These are phyloP conservation scores for Xylaria sp. DNA, from an alignment of 2,329 filamentous ascomycete genomes.

Conservation along the genomic window DNA sequence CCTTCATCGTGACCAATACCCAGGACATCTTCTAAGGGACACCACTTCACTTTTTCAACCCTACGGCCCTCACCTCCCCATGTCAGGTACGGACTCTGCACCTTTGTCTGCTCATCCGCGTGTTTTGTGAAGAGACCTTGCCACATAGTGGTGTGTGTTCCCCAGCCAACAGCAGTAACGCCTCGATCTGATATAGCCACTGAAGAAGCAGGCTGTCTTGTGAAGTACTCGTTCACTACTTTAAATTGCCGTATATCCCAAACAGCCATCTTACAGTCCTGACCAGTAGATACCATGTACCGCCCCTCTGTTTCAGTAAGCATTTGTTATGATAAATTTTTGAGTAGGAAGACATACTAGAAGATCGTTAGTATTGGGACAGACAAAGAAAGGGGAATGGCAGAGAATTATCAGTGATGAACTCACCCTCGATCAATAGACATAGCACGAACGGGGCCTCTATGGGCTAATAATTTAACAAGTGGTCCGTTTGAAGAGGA, in stretches of 20 bases:
- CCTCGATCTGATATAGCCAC: slow-evolving; percentile 90
- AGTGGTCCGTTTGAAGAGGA: slow-evolving; percentile 71
- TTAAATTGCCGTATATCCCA: slow-evolving; percentile 97
- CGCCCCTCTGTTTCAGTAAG: slow-evolving; percentile 69
- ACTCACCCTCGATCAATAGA: slow-evolving; percentile 76
- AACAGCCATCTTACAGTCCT: slow-evolving; percentile 55
- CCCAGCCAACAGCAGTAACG: slow-evolving; percentile 89
- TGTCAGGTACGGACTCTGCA: slow-evolving; percentile 89
- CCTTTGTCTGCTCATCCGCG: slow-evolving; percentile 76
- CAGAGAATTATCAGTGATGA: not conserved
- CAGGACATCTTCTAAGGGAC: slow-evolving; percentile 92
- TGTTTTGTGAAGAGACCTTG: slow-evolving; percentile 86
- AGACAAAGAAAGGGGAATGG: not conserved
- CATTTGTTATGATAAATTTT: slow-evolving; percentile 1
- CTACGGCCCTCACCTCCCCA: slow-evolving; percentile 89
- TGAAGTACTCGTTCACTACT: slow-evolving; percentile 90
- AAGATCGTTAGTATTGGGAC: slow-evolving; percentile 17
- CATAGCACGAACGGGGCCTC: slow-evolving; percentile 85
- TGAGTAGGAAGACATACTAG: slow-evolving; percentile 19
- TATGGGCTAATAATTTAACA: slow-evolving; percentile 90
- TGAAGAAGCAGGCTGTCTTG: slow-evolving; percentile 82
- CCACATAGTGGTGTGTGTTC: slow-evolving; percentile 90
- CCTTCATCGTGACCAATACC: slow-evolving; percentile 86
- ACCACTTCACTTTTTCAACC: slow-evolving; percentile 88
- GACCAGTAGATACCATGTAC: slow-evolving; percentile 95